Evolutionary conservation across 352 stramenopile genomes (phyloP), one percentile per base, ranked within the genome.

Genomic region (Ophiocytium majus): DNA sequence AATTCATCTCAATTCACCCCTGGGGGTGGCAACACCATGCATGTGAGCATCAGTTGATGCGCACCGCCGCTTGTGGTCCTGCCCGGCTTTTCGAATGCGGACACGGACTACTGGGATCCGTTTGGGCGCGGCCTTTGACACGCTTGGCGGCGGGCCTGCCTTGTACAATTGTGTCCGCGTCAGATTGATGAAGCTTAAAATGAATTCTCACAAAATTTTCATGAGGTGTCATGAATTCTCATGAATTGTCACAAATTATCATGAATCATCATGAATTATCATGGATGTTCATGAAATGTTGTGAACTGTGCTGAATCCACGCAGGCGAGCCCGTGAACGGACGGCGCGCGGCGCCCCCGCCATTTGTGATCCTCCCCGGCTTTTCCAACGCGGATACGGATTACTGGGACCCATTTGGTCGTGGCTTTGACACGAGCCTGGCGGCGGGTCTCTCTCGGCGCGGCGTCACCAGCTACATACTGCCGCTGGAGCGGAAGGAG

Each of bases 401-500:
- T 14, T 78, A 95, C 84, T 82, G 83, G 0, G 88, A 89, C 34
- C 91, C 92, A 0, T 84, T 93, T 0, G 84, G 91, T 31, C 87
- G 90, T 78, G 83, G 87, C 0, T 49, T 80, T 23, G 89, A 93
- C 32, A 82, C 79, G 19, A 87, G 89, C 10, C 86, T 94, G 23
- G 82, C 90, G 5, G 86, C 89, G 34, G 86, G 86, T n/a, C 87
- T 94, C 33, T 43, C 86, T 63, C 81, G 87, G 32, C 82, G 91
- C 43, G 92, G 92, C 81, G 91, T 92, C 49, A 36, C 88, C 14
- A 91, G 92, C 50, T 87, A 89, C 63, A 88, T 92, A 1, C 63
- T 95, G 33, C 90, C 91, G 0, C 81, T 95, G 0, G 36, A 92
- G 84, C 85, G 92, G 57, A 89, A 76, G 57, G 92, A 94, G 49